Evolutionary conservation across 2,329 filamentous ascomycete genomes (phyloP), one percentile per base, ranked within the genome.

Genomic region (Scedosporium apiospermum): DNA sequence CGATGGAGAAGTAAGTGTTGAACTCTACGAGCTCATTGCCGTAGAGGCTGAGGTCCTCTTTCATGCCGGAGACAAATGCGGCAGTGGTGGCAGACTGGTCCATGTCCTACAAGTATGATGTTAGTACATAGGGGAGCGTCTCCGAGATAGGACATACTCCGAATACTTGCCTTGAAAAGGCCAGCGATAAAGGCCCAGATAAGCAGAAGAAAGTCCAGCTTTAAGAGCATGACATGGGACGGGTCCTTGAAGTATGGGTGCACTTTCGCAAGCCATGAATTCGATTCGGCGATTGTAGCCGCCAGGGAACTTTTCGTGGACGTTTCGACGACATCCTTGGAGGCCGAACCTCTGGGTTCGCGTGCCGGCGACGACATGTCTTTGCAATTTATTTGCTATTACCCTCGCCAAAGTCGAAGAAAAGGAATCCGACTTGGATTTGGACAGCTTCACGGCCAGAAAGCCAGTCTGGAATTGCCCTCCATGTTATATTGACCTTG

Each of bases 21-120:
- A 77, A 70, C 63, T 83, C 80, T 61, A 85, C 84, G 38, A 85
- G 73, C 62, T 86, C 73, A 65, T 85, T 85, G 1, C 77, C 76
- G 57, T 80, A 77, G 21, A 85, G 70, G 1, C 72, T 68, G 0
- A 85, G 71, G 61, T 84, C 82, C 66, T 83, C 79, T 68, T 83
- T 77, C 80, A 75, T 76, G 3, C 74, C 73, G 1, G 69, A 75
- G 0, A 77, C 74, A 41, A 72, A 78, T 3, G 76, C 76, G 68
- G 77, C 78, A 59, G 69, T 70, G 9, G 72, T 68, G 61, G 34
- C 69, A 60, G 71, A 72, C 57, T 73, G 71, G 62, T 75, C 72
- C 6, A 77, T 66, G 30, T 72, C 30, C 30, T 34, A 9, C 30
- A 34, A 34, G 30, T 34, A 34, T 34, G 6, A 9, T 34, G 30